Evolutionary conservation across 257 asterid genomes (phyloP), one percentile per base, ranked within the genome.

Genomic region (Solanum paucissectum): DNA sequence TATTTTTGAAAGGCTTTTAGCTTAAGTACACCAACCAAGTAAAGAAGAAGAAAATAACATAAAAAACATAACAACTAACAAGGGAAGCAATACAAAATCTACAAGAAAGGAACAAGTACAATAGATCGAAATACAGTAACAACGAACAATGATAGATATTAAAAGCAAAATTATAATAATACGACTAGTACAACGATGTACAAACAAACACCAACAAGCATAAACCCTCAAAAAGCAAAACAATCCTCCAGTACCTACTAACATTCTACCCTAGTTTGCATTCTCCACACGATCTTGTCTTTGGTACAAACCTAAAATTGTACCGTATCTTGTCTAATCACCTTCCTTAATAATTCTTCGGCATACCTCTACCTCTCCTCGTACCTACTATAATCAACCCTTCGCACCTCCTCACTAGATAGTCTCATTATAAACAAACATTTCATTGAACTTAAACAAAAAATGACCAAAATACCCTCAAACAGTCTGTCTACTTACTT

Each of bases 281-380:
- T 10, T 0, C 33, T 64, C 4, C 8, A 64, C 72, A n/a, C 16
- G 3, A 1, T 62, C 33, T n/a, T 62, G 32, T 62, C 3, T 11
- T 62, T 11, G 3, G 12, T 62, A 58, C 25, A 58, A 20, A n/a
- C 2, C 0, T n/a, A 10, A 62, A 62, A 2, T 62, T 62, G 71
- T 2, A 10, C 0, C 0, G 0, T n/a, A 11, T 64, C 72, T 0
- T n/a, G 1, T 64, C 1, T 62, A n/a, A 62, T 62, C 32, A n/a
- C 32, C 4, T n/a, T 1, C 6, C 6, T 2, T 8, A n/a, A 2
- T 64, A 1, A 1, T 1, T 58, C 6, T 58, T 3, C 1, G 0
- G 0, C 5, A 9, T 23, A 4, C 3, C 4, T 60, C 7, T 23
- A 60, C 7, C 6, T 23, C 32, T 60, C 14, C 6, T 23, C 7